These are phyloP conservation scores for Orychophragmus violaceus DNA, from an alignment of 345 rosid species.

Conservation along the genomic window DNA sequence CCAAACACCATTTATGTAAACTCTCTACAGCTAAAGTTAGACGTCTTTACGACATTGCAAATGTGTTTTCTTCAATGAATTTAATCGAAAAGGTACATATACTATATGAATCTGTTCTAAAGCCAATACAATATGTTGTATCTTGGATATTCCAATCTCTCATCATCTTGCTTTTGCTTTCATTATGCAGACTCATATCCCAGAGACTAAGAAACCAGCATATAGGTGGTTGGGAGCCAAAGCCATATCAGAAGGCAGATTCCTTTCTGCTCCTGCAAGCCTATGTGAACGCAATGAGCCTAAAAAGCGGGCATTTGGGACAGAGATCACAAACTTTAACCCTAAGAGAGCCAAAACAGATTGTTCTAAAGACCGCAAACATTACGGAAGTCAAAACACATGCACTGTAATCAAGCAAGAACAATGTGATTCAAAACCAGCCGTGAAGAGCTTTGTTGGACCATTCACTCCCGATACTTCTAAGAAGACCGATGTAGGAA, in stretches of 20 bases:
- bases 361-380: conserved; percentile 23
- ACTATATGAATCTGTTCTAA: not conserved
- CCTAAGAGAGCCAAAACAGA: conserved; percentile 42
- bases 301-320: conserved; percentile 56
- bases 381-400: conserved; percentile 29
- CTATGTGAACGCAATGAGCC: conserved; percentile 26
- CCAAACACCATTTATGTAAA: conserved; percentile 8
- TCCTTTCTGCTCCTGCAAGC: conserved; percentile 15
- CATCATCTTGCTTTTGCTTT: conserved; percentile 3
- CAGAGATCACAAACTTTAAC: conserved; percentile 49
- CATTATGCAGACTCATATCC: conserved; percentile 52
- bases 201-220: conserved; percentile 63
- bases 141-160: not conserved
- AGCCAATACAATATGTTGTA: not conserved
- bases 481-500: conserved; percentile 11
- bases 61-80: conserved; percentile 66
- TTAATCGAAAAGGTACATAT: conserved; percentile 66
- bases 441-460: conserved; percentile 40
- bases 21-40: conserved; percentile 65
- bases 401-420: conserved; percentile 22
- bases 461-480: conserved; percentile 45
- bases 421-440: conserved; percentile 14
- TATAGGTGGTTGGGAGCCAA: conserved; percentile 73
- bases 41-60: conserved; percentile 77
- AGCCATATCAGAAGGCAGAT: conserved; percentile 23